phyloP scores from a whole-genome alignment of 768 basidiomycete species.

The Leccinum pellstonianum region DNA sequence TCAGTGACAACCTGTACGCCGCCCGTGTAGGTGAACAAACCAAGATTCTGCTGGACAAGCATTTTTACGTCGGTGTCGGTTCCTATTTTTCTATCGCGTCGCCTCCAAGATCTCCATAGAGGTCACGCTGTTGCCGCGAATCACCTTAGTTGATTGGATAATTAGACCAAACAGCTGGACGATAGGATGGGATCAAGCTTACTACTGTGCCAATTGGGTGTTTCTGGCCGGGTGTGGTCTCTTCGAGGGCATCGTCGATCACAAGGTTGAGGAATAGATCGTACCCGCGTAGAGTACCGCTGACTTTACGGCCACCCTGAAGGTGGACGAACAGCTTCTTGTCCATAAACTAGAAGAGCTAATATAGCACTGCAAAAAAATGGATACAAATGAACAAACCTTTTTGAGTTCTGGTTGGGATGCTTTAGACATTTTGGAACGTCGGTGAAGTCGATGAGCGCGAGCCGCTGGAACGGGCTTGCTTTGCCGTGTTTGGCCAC shows the following conservation, averaged over 20 bases:
- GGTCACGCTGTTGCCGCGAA: conserved; percentile 94
- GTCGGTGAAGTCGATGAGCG: neutral
- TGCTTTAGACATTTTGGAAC: conserved; percentile 77
- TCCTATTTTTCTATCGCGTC: conserved; percentile 34
- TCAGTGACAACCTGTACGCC: conserved; percentile 1
- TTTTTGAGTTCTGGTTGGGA: conserved; percentile 98
- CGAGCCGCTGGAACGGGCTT: conserved; percentile 8
- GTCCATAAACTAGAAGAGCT: conserved; percentile 85
- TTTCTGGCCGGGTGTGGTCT: conserved; percentile 85
- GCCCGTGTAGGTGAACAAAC: conserved; percentile 4
- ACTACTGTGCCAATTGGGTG: conserved; percentile 92
- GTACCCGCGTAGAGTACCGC: conserved; percentile 92
- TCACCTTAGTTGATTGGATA: conserved; percentile 57
- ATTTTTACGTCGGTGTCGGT: neutral
- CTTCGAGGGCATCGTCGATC: conserved; percentile 93
- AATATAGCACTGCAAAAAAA: neutral
- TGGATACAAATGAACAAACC: conserved; percentile 43
- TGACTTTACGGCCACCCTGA: conserved; percentile 93
- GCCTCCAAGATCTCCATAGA: conserved; percentile 89
- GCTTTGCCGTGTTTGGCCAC: conserved; percentile 36
- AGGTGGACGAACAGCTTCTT: conserved; percentile 93
- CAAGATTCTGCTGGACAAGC: conserved; percentile 5
- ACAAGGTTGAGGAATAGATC: conserved; percentile 99
- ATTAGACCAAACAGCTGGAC: conserved; percentile 2
- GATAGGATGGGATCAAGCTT: conserved; percentile 33